These are phyloP conservation scores for Cercospora janseana DNA, from an alignment of 2,329 filamentous ascomycete genomes.

Conservation along the genomic window DNA sequence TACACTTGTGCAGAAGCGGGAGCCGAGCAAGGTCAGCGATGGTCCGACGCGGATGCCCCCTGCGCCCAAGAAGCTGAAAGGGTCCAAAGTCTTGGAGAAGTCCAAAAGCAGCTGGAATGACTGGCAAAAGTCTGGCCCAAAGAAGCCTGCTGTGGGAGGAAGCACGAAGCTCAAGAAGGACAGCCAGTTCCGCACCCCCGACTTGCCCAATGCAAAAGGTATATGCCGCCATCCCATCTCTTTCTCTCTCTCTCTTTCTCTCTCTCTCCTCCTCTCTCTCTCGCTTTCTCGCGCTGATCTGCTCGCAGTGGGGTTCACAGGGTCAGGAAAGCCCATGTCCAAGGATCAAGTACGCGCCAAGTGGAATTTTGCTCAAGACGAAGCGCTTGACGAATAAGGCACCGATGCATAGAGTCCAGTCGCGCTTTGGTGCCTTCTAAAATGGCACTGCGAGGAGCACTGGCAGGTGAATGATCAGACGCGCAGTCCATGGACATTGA, in stretches of 20 bases:
- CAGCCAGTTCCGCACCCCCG: constrained; percentile 60
- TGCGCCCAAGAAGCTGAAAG: constrained; percentile 75
- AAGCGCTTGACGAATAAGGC: constrained; percentile 25
- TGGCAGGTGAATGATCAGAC: neutral
- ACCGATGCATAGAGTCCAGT: neutral
- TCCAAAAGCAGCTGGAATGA: constrained; percentile 94
- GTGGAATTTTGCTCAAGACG: constrained; percentile 30
- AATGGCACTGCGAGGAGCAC: constrained; percentile 5
- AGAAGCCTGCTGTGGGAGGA: constrained; percentile 30
- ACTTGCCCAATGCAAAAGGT: constrained; percentile 84
- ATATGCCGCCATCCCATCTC: constrained; percentile 30
- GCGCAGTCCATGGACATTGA: no score
- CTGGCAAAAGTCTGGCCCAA: constrained; percentile 69
- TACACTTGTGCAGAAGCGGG: constrained; percentile 60
- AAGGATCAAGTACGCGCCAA: constrained; percentile 60
- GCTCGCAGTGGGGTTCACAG: constrained; percentile 82
- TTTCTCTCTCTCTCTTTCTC: neutral
- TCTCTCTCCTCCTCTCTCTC: constrained; percentile 13
- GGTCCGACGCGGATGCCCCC: constrained; percentile 46
- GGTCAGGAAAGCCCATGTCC: constrained; percentile 92
- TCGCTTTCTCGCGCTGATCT: constrained; percentile 3
- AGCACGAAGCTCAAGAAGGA: constrained; percentile 32
- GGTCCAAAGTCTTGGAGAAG: constrained; percentile 85
- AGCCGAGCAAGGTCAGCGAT: constrained; percentile 62
- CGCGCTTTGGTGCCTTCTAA: neutral